Conservation (phyloP, 306 rosid species). For the Prosopis cineraria region DNA sequence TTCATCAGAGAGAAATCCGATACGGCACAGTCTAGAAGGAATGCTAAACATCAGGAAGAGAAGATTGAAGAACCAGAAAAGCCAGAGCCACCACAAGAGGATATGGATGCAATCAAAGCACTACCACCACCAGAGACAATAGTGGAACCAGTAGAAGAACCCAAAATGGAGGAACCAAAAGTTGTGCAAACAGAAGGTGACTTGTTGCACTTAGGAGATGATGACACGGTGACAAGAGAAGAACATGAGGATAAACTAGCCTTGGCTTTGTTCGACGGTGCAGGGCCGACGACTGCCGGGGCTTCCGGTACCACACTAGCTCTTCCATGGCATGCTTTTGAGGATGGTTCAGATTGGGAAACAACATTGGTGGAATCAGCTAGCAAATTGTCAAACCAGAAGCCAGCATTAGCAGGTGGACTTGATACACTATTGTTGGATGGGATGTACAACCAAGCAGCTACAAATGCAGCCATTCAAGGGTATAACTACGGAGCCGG, state of each 20-base stretch:
- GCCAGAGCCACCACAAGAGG: slow-evolving; percentile 34
- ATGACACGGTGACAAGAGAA: slow-evolving; percentile 18
- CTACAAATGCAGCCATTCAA: slow-evolving; percentile 36
- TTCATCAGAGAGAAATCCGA: slow-evolving; percentile 67
- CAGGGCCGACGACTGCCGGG: neutral
- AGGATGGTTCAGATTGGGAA: slow-evolving; percentile 74
- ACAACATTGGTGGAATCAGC: slow-evolving; percentile 69
- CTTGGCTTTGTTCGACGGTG: slow-evolving; percentile 73
- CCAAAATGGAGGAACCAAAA: slow-evolving; percentile 22
- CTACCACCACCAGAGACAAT: slow-evolving; percentile 69
- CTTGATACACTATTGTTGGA: slow-evolving; percentile 70
- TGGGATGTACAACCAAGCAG: slow-evolving; percentile 68
- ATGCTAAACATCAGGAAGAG: neutral
- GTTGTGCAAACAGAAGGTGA: slow-evolving; percentile 52
- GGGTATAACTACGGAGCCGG: slow-evolving; percentile 57
- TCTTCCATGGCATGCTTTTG: slow-evolving; percentile 74
- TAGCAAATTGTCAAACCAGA: slow-evolving; percentile 51
- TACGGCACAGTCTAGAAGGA: slow-evolving; percentile 36
- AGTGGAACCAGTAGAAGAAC: slow-evolving; percentile 33
- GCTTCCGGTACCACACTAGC: slow-evolving; percentile 1
- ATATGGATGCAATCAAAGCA: slow-evolving; percentile 60
- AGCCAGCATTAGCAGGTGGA: slow-evolving; percentile 64
- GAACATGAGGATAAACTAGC: slow-evolving; percentile 57
- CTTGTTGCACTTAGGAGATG: slow-evolving; percentile 60
- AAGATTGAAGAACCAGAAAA: slow-evolving; percentile 1